Evolutionary conservation across 129 eudicot genomes (phyloP).

Genomic region (Escallonia rubra): DNA sequence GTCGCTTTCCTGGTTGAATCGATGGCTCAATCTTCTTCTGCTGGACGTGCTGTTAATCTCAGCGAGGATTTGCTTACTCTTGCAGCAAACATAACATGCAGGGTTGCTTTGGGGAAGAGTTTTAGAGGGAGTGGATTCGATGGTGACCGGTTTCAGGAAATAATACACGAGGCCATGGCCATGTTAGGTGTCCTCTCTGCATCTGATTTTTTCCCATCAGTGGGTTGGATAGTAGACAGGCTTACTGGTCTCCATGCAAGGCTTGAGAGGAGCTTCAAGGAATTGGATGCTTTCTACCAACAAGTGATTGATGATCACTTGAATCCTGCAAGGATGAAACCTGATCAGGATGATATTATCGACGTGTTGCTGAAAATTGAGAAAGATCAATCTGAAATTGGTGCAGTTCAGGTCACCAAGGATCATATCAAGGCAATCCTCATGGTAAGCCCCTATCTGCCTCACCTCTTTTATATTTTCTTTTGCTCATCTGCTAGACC

Average conservation of each 20-base stretch:
- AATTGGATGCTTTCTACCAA: neutral
- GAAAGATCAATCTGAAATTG: neutral
- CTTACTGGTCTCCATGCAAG: neutral
- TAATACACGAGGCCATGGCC: slow-evolving; percentile 1
- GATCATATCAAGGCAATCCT: slow-evolving; percentile 3
- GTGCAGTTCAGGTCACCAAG: neutral
- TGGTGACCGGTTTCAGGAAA: neutral
- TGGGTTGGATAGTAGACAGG: slow-evolving; percentile 1
- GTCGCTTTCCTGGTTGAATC: neutral
- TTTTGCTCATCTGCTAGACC: too few relatives aligned
- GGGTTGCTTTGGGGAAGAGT: slow-evolving; percentile 1
- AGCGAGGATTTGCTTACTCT: neutral
- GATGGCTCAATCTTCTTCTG: neutral
- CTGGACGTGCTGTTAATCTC: neutral
- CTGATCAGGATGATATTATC: neutral
- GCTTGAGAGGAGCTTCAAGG: slow-evolving; percentile 2
- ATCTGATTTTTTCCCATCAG: slow-evolving; percentile 1
- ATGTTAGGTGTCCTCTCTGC: neutral
- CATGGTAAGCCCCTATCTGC: neutral
- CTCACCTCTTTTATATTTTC: too few relatives aligned
- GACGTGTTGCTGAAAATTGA: neutral
- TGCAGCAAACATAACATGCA: neutral
- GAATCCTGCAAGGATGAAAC: neutral
- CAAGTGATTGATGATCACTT: neutral
- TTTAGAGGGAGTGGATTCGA: slow-evolving; percentile 3